Evolutionary conservation across 495 filamentous ascomycete species (phyloP).

Genomic region (Aspergillus sclerotiicarbonarius): DNA sequence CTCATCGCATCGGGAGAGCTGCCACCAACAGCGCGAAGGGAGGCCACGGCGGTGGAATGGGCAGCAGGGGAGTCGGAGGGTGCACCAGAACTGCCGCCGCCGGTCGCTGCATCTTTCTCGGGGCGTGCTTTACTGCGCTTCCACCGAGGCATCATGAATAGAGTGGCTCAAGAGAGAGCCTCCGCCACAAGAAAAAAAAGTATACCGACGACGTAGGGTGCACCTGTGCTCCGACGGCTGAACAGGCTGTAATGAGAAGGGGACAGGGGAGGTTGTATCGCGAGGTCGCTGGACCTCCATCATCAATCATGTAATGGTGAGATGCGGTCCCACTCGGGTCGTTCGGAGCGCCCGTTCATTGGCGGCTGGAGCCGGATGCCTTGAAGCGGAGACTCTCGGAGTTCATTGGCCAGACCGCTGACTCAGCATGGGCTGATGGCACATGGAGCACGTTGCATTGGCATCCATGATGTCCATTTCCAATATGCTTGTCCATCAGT

Average conservation of each 20-base stretch:
- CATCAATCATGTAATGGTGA: slow-evolving; percentile 4
- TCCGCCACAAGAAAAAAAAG: background rate
- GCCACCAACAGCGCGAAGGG: slow-evolving; percentile 22
- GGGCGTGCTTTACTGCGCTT: slow-evolving; percentile 23
- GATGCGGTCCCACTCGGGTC: too few species aligned
- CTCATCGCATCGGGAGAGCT: slow-evolving; percentile 12
- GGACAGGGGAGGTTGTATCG: background rate
- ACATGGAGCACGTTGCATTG: background rate
- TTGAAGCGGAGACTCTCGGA: background rate
- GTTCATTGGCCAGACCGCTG: slow-evolving; percentile 1
- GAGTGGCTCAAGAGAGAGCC: background rate
- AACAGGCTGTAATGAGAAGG: background rate
- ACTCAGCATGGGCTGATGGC: background rate
- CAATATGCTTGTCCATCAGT: background rate
- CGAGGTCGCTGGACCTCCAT: background rate
- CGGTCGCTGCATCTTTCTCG: slow-evolving; percentile 13
- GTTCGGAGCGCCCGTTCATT: background rate
- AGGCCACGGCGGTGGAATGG: slow-evolving; percentile 16
- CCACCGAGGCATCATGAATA: slow-evolving; percentile 26
- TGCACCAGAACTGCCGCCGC: background rate
- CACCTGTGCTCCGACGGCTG: background rate
- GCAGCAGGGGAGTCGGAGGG: slow-evolving; percentile 3
- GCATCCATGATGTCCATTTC: background rate
- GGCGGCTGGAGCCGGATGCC: background rate
- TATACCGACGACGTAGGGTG: background rate